phyloP scores from a whole-genome alignment of 2,329 filamentous ascomycete genomes.

The Pseudocercospora fuligena region DNA sequence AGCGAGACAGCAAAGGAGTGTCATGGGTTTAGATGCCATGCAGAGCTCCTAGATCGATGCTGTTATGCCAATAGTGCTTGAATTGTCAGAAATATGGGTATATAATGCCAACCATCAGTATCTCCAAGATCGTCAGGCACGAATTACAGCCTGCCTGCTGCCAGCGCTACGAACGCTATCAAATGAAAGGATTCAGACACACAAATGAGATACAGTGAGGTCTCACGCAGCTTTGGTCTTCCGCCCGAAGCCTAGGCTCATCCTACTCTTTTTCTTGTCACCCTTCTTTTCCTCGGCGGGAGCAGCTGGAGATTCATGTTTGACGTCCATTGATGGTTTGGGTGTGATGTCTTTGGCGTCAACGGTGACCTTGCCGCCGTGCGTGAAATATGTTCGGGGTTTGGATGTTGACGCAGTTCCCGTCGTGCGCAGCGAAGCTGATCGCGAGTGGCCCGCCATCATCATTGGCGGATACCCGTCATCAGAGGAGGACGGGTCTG shows the following conservation, averaged over 20 bases:
- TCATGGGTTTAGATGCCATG: neutral
- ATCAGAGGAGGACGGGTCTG: constrained; percentile 23
- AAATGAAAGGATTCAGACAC: neutral
- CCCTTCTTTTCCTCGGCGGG: constrained; percentile 14
- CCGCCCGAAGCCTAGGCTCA: constrained; percentile 34
- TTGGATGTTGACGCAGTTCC: constrained; percentile 23
- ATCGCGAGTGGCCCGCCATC: constrained; percentile 13
- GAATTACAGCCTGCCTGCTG: neutral
- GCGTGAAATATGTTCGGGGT: constrained; percentile 37
- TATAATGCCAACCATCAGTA: neutral
- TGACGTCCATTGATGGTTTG: constrained; percentile 9
- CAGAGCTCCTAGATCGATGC: neutral
- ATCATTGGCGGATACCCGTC: constrained; percentile 24
- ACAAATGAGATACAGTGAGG: constrained; percentile 7
- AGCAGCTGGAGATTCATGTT: constrained; percentile 10
- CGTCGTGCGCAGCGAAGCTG: constrained; percentile 21
- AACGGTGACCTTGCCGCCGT: constrained; percentile 34
- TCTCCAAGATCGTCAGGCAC: neutral
- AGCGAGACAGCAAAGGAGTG: neutral
- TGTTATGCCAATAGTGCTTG: neutral
- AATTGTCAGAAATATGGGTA: neutral
- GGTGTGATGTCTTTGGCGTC: constrained; percentile 14
- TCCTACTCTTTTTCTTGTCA: constrained; percentile 35
- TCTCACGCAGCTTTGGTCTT: constrained; percentile 26
- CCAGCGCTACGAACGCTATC: constrained; percentile 23